Conservation (phyloP, 2,329 filamentous ascomycete species). For the Neurospora sp. region DNA sequence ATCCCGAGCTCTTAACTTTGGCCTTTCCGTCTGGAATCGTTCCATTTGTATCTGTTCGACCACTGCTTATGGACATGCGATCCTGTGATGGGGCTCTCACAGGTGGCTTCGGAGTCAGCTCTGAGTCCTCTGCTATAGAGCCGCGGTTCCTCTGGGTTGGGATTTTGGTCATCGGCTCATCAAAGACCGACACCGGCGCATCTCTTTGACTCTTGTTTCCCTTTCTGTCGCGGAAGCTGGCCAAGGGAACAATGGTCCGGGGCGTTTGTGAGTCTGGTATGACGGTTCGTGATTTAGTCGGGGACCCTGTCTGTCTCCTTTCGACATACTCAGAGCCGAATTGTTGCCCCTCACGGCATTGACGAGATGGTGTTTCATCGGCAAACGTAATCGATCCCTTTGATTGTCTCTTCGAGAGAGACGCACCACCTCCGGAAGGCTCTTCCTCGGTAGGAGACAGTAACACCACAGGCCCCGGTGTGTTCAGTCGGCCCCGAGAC, state of each 20-base stretch:
- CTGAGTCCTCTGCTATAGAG: background rate
- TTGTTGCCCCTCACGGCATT: background rate
- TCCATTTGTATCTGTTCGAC: background rate
- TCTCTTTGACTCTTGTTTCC: background rate
- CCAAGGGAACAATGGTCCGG: background rate
- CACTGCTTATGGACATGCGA: background rate
- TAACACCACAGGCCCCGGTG: slow-evolving; percentile 7
- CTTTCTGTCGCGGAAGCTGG: background rate
- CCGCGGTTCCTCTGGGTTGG: background rate
- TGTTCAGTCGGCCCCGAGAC: slow-evolving; percentile 4
- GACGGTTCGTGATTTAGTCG: background rate
- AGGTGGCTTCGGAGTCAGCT: background rate
- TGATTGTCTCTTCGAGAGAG: background rate
- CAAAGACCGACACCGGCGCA: background rate
- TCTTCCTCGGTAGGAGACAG: slow-evolving; percentile 18
- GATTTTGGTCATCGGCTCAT: background rate
- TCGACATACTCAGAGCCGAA: background rate
- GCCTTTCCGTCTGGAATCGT: slow-evolving; percentile 1
- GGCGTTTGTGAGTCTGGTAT: background rate
- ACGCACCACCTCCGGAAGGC: slow-evolving; percentile 1
- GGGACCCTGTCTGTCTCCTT: background rate
- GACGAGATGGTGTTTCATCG: background rate
- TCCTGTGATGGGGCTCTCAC: background rate
- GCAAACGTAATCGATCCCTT: background rate
- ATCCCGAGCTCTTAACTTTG: slow-evolving; percentile 4